phyloP scores from a whole-genome alignment of 2,329 filamentous ascomycete species.

The Thermoascus crustaceus region DNA sequence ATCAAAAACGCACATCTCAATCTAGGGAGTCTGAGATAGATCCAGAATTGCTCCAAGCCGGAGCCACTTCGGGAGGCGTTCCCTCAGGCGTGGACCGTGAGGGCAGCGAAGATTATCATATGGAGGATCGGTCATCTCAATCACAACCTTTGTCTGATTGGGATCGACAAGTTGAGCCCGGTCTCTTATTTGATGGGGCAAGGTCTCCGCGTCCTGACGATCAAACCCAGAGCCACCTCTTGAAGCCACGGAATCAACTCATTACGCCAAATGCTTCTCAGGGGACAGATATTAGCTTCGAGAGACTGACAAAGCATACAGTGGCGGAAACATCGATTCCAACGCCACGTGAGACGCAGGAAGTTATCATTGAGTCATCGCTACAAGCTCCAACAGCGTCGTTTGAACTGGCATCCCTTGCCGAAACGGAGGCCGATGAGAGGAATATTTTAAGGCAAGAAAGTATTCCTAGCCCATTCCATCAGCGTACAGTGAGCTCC shows the following conservation, averaged over 20 bases:
- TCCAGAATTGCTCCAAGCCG: slow-evolving; percentile 1
- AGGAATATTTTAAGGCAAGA: too few relatives aligned
- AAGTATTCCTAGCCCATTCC: too few relatives aligned
- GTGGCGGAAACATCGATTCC: slow-evolving; percentile 3
- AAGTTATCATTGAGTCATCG: slow-evolving; percentile 3
- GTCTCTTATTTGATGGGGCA: slow-evolving; percentile 2
- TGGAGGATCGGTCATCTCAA: not conserved
- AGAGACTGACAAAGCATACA: too few relatives aligned
- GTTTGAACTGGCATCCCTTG: too few relatives aligned
- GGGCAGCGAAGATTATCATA: not conserved
- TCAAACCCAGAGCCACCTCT: not conserved
- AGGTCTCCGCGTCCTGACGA: not conserved
- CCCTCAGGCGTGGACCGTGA: not conserved
- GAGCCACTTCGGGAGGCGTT: not conserved
- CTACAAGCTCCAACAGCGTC: not conserved
- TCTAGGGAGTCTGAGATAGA: slow-evolving; percentile 1
- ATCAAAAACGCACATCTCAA: too few relatives aligned
- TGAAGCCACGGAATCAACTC: slow-evolving; percentile 8
- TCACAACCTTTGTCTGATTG: not conserved
- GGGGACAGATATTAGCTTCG: too few relatives aligned
- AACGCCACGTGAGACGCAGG: slow-evolving; percentile 6
- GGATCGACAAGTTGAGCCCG: not conserved
- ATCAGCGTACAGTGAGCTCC: too few relatives aligned
- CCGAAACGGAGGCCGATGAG: too few relatives aligned
- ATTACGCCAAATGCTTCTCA: slow-evolving; percentile 19